Evolutionary conservation across 2,329 filamentous ascomycete genomes (phyloP).

Genomic region (Pseudocercospora musae): DNA sequence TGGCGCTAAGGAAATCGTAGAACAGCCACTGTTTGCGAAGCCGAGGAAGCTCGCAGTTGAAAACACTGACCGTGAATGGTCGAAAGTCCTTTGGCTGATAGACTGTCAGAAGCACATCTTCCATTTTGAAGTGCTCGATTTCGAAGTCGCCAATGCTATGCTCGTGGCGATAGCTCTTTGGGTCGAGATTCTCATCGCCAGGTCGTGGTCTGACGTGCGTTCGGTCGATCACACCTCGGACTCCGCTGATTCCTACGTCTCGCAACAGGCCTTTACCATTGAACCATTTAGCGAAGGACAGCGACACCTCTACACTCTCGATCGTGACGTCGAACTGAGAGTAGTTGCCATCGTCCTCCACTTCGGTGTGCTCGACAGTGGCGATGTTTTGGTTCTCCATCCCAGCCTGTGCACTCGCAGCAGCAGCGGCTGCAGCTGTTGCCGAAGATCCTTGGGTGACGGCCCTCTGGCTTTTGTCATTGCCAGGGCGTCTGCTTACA

Average conservation of each 20-base stretch:
- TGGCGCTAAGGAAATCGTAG: constrained; percentile 94
- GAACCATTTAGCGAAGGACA: constrained; percentile 99
- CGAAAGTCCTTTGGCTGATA: constrained; percentile 88
- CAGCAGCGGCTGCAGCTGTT: constrained; percentile 79
- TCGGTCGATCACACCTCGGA: constrained; percentile 87
- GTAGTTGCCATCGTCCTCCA: constrained; percentile 92
- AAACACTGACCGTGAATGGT: constrained; percentile 95
- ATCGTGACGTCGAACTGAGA: constrained; percentile 96
- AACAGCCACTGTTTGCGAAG: constrained; percentile 95
- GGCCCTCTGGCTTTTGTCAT: constrained; percentile 46
- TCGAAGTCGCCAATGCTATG: constrained; percentile 93
- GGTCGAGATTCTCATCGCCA: constrained; percentile 67
- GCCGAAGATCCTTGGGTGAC: constrained; percentile 90
- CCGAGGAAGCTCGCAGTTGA: constrained; percentile 88
- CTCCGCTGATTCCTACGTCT: constrained; percentile 90
- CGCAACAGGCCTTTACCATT: constrained; percentile 89
- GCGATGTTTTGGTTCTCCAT: constrained; percentile 41
- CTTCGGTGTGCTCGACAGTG: constrained; percentile 40
- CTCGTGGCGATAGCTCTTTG: constrained; percentile 80
- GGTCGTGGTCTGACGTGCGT: constrained; percentile 68
- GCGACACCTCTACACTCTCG: constrained; percentile 89
- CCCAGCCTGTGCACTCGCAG: constrained; percentile 60
- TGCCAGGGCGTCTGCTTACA: constrained; percentile 82
- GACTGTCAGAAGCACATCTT: constrained; percentile 85
- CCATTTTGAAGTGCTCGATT: constrained; percentile 93